A percentile compares a stretch with the other conserved stretches of the same genome.
Evolutionary conservation across 192 early-diverging fungal genomes (phyloP).

Genomic region (Endogone sp.): DNA sequence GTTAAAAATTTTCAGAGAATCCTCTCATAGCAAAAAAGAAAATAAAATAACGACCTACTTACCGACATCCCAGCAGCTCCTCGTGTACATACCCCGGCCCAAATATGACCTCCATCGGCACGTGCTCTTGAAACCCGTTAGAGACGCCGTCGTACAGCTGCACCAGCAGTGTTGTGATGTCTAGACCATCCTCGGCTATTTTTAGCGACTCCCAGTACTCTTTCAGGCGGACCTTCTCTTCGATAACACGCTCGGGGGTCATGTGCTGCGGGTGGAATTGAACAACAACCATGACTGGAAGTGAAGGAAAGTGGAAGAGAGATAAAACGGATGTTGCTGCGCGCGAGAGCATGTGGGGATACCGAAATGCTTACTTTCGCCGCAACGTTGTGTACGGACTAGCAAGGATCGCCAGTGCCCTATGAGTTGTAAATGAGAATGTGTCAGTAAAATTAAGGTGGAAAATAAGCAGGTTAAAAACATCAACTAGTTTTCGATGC

Average conservation of each 20-base stretch:
- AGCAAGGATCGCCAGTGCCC: slow-evolving; percentile 66
- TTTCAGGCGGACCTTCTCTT: slow-evolving; percentile 27
- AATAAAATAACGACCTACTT: neutral
- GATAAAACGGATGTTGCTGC: slow-evolving; percentile 1
- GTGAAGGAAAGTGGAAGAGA: slow-evolving; percentile 6
- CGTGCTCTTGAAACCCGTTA: slow-evolving; percentile 54
- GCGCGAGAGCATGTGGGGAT: neutral
- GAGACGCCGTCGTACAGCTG: slow-evolving; percentile 41
- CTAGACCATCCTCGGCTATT: slow-evolving; percentile 11
- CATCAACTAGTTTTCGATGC: too few species aligned
- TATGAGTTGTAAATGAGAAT: neutral
- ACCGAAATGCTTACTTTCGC: slow-evolving; percentile 47
- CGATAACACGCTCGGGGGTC: slow-evolving; percentile 28
- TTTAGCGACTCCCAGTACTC: slow-evolving; percentile 24
- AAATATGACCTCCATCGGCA: slow-evolving; percentile 34
- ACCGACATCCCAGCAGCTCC: slow-evolving; percentile 46
- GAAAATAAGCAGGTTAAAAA: too few species aligned
- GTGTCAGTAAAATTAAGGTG: too few species aligned
- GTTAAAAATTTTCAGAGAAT: neutral
- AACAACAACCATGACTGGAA: slow-evolving; percentile 54
- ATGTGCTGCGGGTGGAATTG: slow-evolving; percentile 51
- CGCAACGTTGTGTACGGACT: slow-evolving; percentile 56
- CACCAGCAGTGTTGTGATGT: slow-evolving; percentile 48
- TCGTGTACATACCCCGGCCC: slow-evolving; percentile 62
- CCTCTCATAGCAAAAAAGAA: slow-evolving; percentile 18